Evolutionary conservation across 768 basidiomycete genomes (phyloP).

Genomic region (Boletus subparvulus): DNA sequence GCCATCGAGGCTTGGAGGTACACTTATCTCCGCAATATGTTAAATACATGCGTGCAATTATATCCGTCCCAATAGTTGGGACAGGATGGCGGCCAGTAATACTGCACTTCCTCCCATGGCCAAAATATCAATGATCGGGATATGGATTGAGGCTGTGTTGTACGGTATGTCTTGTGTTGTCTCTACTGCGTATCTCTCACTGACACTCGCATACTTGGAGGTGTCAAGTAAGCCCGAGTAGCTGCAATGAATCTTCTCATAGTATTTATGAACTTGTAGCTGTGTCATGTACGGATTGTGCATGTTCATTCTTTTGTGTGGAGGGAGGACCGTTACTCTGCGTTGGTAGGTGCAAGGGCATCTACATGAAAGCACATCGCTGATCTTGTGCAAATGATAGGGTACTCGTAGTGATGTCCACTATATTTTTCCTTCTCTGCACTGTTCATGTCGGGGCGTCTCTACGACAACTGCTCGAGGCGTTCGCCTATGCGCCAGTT

Average conservation of each 20-base stretch:
- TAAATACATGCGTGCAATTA: neutral
- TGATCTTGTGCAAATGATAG: neutral
- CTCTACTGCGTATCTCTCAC: neutral
- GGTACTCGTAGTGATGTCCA: neutral
- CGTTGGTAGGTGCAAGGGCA: neutral
- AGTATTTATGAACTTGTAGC: neutral
- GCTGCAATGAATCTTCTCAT: no score
- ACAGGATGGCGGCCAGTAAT: no score
- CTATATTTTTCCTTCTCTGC: neutral
- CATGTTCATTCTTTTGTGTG: neutral
- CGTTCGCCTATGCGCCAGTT: neutral
- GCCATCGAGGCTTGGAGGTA: neutral
- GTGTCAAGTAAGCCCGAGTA: neutral
- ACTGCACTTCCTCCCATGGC: neutral
- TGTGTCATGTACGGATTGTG: neutral
- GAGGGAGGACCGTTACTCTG: neutral
- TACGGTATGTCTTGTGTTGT: neutral
- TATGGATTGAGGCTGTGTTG: neutral
- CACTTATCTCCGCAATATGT: neutral
- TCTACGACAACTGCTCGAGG: neutral
- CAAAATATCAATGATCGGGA: neutral
- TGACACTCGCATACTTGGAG: neutral
- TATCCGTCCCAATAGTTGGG: neutral
- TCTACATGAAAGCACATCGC: neutral
- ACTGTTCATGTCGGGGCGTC: neutral